A percentile compares a stretch with the other conserved stretches of the same genome.
These are phyloP conservation scores for Boletus rubescentipes DNA, from an alignment of 768 basidiomycete species.

Conservation along the genomic window DNA sequence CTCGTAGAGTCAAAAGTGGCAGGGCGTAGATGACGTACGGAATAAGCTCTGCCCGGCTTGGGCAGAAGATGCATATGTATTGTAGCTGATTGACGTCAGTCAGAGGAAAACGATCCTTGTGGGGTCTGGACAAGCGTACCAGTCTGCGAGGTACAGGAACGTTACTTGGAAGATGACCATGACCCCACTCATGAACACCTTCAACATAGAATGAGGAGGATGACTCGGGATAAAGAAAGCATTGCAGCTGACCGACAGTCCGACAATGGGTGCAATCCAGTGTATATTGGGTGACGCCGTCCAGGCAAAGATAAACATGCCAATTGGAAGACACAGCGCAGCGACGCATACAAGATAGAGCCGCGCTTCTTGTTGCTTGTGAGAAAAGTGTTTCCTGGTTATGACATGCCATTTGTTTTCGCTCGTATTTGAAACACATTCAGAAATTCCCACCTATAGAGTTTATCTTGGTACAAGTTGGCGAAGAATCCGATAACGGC, in stretches of 20 bases:
- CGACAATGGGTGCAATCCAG: slow-evolving; percentile 50
- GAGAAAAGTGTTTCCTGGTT: slow-evolving; percentile 18
- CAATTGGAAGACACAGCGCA: slow-evolving; percentile 50
- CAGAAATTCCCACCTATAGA: slow-evolving; percentile 40
- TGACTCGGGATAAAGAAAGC: not conserved
- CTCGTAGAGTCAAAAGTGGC: not conserved
- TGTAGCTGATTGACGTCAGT: slow-evolving; percentile 31
- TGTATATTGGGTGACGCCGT: slow-evolving; percentile 52
- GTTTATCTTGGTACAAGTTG: slow-evolving; percentile 47
- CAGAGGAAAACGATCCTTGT: not conserved
- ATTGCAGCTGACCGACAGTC: slow-evolving; percentile 19
- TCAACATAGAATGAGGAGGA: not conserved
- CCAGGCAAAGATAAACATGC: slow-evolving; percentile 74
- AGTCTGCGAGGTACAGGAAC: slow-evolving; percentile 52
- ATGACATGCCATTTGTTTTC: slow-evolving; percentile 16
- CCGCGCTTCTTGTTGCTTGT: slow-evolving; percentile 53
- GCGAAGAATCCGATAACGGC: slow-evolving; percentile 43
- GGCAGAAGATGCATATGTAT: slow-evolving; percentile 51
- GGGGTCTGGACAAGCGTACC: slow-evolving; percentile 29
- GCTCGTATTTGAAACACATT: slow-evolving; percentile 10
- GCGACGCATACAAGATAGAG: slow-evolving; percentile 55
- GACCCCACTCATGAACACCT: slow-evolving; percentile 41
- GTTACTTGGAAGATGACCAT: slow-evolving; percentile 45
- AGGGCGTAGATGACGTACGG: slow-evolving; percentile 31
- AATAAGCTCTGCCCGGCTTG: slow-evolving; percentile 51